Percentiles rank a stretch among this genome's conserved stretches.
These are phyloP conservation scores for Musa acuminata DNA, from an alignment of 176 grass and related monocot genomes.

Conservation along the genomic window DNA sequence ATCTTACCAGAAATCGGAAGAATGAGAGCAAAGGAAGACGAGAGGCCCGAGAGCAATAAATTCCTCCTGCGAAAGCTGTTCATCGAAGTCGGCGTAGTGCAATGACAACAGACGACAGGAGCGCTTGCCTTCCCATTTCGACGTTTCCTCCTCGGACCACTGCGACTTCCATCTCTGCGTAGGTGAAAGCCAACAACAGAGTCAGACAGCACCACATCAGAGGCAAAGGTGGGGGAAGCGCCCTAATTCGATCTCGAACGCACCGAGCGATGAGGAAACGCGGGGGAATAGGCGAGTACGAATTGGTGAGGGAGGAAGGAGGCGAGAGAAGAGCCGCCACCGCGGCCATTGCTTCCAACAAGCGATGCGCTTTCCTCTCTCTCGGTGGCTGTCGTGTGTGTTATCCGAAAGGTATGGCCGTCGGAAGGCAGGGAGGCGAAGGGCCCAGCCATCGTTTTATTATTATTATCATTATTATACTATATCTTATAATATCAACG, in stretches of 20 bases:
- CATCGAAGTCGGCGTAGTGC: slow-evolving; percentile 7
- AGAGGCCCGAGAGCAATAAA: slow-evolving; percentile 52
- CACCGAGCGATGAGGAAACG: neutral
- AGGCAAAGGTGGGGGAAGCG: neutral
- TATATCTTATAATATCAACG: too few relatives aligned
- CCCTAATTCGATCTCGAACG: neutral
- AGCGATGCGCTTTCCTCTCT: too few relatives aligned
- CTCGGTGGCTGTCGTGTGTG: too few relatives aligned
- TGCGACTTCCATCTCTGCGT: neutral
- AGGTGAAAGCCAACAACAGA: neutral
- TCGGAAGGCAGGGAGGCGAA: too few relatives aligned
- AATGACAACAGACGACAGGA: slow-evolving; percentile 30
- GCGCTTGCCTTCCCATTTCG: neutral
- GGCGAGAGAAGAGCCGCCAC: slow-evolving; percentile 37
- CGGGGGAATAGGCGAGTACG: slow-evolving; percentile 10
- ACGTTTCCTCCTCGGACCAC: neutral
- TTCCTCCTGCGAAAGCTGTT: slow-evolving; percentile 47
- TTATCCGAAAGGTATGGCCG: too few relatives aligned
- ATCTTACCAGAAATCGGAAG: slow-evolving; percentile 40
- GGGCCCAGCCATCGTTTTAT: too few relatives aligned
- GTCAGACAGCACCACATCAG: neutral
- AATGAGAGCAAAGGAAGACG: slow-evolving; percentile 34
- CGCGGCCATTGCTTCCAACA: neutral
- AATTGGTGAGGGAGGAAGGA: slow-evolving; percentile 9
- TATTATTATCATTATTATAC: too few relatives aligned